Conservation (phyloP, 2,329 filamentous ascomycete genomes). For the Zymoseptoria crescenta region DNA sequence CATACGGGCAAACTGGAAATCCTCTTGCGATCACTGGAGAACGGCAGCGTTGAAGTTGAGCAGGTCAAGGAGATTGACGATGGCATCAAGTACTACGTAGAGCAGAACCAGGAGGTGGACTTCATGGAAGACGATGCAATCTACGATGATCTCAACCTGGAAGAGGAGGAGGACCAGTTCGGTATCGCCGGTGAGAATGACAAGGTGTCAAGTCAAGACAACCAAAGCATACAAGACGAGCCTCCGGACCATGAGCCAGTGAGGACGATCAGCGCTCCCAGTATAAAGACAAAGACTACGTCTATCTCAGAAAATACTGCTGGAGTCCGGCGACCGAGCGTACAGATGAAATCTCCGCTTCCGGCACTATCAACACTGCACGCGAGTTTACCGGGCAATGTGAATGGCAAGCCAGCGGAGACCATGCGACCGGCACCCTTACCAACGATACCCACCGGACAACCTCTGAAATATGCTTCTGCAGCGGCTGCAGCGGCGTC, state of each 20-base stretch:
- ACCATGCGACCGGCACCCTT: constrained; percentile 89
- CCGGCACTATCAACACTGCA: constrained; percentile 89
- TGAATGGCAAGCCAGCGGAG: constrained; percentile 51
- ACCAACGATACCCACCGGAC: constrained; percentile 75
- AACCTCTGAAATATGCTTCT: constrained; percentile 93
- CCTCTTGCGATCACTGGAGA: constrained; percentile 81
- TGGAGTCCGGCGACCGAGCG: constrained; percentile 64
- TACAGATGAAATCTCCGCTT: constrained; percentile 86
- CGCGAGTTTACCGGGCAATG: constrained; percentile 56
- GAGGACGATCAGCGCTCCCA: constrained; percentile 43
- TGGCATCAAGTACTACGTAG: constrained; percentile 88
- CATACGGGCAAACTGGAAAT: constrained; percentile 90
- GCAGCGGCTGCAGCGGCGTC: constrained; percentile 89
- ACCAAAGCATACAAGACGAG: constrained; percentile 86
- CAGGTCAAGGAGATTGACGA: constrained; percentile 86
- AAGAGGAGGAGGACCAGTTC: constrained; percentile 83
- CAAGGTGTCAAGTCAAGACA: constrained; percentile 87
- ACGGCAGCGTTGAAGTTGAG: constrained; percentile 79
- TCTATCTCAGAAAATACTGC: constrained; percentile 51
- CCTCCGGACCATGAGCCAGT: constrained; percentile 48
- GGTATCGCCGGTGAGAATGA: constrained; percentile 74
- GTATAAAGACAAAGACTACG: constrained; percentile 38
- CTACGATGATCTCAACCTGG: constrained; percentile 88
- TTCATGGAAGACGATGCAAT: constrained; percentile 91
- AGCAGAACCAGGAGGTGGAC: constrained; percentile 79